A percentile compares a stretch with the other conserved stretches of the same genome.
Conservation (phyloP, 2,329 filamentous ascomycete genomes). For the Sclerotinia subarctica region DNA sequence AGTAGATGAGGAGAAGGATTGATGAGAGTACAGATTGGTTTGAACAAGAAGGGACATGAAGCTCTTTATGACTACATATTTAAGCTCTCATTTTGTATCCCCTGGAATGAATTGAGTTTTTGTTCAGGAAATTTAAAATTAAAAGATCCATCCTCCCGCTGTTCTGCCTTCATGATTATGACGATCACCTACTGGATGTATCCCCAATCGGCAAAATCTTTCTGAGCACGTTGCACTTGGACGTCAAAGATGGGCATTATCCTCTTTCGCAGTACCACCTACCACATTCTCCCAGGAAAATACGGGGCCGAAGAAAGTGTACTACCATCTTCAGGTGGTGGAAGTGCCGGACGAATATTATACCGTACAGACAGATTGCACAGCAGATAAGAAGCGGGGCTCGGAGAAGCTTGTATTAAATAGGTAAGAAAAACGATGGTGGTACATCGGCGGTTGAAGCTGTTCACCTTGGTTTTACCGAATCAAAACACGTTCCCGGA, state of each 20-base stretch:
- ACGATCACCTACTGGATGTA: background rate
- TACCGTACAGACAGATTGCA: background rate
- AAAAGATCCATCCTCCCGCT: background rate
- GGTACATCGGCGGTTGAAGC: background rate
- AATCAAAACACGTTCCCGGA: background rate
- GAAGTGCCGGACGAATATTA: background rate
- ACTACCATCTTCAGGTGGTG: background rate
- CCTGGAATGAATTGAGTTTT: background rate
- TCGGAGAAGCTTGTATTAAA: background rate
- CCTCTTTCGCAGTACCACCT: too few relatives aligned
- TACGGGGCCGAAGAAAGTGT: background rate
- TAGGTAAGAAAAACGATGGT: constrained; percentile 6
- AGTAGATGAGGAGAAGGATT: background rate
- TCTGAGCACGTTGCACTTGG: background rate
- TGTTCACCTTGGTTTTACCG: background rate
- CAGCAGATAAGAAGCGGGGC: background rate
- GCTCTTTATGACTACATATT: background rate
- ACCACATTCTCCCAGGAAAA: background rate
- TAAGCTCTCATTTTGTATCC: background rate
- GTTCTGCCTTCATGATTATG: background rate
- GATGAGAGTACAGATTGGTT: background rate
- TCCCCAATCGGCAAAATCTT: background rate
- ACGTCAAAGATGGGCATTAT: background rate
- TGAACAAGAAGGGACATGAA: background rate
- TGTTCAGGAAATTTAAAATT: background rate